Evolutionary conservation across 2,329 filamentous ascomycete genomes (phyloP).

Genomic region (Rhynchosporium secalis): DNA sequence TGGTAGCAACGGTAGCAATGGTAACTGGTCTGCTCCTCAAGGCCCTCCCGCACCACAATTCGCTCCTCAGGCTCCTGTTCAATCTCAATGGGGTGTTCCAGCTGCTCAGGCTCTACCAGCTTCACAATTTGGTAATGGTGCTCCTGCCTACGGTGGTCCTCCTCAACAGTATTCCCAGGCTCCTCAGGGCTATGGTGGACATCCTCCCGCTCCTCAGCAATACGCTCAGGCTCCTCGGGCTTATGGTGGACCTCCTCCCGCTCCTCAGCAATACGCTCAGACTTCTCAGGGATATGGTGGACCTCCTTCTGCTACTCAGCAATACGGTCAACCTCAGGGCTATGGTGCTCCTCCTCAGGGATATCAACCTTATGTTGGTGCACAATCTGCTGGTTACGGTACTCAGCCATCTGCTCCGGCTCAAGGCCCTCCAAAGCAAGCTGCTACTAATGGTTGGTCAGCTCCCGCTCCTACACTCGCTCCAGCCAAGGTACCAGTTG

Average conservation of each 20-base stretch:
- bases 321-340: neutral
- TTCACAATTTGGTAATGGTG: neutral
- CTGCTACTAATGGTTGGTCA: neutral
- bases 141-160: constrained; percentile 10
- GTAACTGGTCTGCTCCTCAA: neutral
- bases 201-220: neutral
- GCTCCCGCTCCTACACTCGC: neutral
- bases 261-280: neutral
- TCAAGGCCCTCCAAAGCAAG: neutral
- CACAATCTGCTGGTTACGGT: neutral
- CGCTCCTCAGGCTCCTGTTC: constrained; percentile 1
- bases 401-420: neutral
- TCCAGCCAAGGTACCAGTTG: neutral
- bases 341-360: neutral
- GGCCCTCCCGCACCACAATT: constrained; percentile 3
- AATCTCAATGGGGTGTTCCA: constrained; percentile 5
- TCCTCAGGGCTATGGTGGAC: neutral
- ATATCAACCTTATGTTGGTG: no score
- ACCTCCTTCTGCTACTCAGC: neutral
- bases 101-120: constrained; percentile 8
- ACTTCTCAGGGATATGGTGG: neutral
- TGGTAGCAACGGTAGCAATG: no score
- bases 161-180: constrained; percentile 5
- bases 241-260: neutral
- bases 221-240: neutral